Evolutionary conservation across 139 green algal genomes (phyloP), one percentile per base, ranked within the genome.

Genomic region (Micractinium sp.): DNA sequence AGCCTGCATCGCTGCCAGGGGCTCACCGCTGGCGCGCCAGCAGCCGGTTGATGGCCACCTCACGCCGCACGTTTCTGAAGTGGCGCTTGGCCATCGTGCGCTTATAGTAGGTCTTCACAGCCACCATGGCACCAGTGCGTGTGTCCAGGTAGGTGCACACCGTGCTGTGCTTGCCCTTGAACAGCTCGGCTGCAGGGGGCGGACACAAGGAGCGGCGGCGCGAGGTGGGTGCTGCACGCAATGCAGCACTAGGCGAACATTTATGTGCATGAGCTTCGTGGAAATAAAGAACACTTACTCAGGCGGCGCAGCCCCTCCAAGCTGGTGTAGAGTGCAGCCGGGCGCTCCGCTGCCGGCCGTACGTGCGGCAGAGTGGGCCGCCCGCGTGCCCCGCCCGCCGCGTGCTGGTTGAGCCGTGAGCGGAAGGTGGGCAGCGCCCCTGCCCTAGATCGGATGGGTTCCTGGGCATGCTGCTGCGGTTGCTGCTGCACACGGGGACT

Each of bases 91-190:
- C 71, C 67, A 87, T 81, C 1, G 83, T 87, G 38, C n/a, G 71
- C 38, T 87, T 87, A 38, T 81, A 69, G 66, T 87, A 87, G 14
- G 83, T 81, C 29, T 87, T 87, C 25, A 87, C 83, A 3, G 67
- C 83, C 38, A 87, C 83, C 38, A 80, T 7, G 13, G 20, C 27
- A 29, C 83, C 83, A 3, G 38, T 69, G 29, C 67, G 39, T 7
- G 38, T 47, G 83, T 87, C 83, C 67, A 87, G 67, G 67, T 71
- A 87, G 25, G 9, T 56, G 66, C 31, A 39, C 38, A 87, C 83
- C 16, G 71, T 79, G 25, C 35, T 66, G 83, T 87, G 83, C 83
- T 87, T 87, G 83, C 83, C 83, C 83, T 79, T 87, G 83, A 80
- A 74, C 36, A 87, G 63, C 73, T 87, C 83, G 66, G n/a, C 83